phyloP scores from a whole-genome alignment of 805 yeast genomes.

The Candida multigemmis region DNA sequence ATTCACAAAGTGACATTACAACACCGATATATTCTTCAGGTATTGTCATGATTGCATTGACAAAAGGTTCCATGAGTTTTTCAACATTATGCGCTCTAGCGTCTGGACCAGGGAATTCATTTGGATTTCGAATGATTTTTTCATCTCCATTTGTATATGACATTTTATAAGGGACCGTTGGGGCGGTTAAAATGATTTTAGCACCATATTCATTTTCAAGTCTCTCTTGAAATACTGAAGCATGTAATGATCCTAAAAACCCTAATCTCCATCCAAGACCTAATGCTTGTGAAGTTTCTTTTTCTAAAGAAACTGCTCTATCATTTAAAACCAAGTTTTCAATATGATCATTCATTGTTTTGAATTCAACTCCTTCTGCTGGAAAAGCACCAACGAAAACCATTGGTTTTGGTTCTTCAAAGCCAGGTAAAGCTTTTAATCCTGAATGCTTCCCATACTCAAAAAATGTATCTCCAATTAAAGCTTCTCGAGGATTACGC shows the following conservation, averaged over 20 bases:
- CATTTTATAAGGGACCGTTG: constrained; percentile 88
- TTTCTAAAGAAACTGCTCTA: constrained; percentile 79
- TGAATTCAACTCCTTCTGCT: constrained; percentile 87
- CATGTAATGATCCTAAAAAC: constrained; percentile 88
- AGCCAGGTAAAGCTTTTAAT: constrained; percentile 82
- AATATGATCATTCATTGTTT: constrained; percentile 80
- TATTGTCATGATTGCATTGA: constrained; percentile 81
- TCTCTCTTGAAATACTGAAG: constrained; percentile 88
- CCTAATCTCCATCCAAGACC: constrained; percentile 99
- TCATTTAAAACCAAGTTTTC: constrained; percentile 85
- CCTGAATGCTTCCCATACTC: constrained; percentile 43
- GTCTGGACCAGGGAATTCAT: constrained; percentile 72
- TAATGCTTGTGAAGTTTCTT: constrained; percentile 87
- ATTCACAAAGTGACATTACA: constrained; percentile 80
- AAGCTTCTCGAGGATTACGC: constrained; percentile 78
- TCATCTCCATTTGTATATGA: constrained; percentile 58
- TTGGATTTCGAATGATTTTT: constrained; percentile 75
- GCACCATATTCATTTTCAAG: constrained; percentile 93
- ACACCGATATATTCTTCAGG: constrained; percentile 85
- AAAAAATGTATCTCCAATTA: constrained; percentile 85
- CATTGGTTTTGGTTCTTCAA: constrained; percentile 97
- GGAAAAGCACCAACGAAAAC: constrained; percentile 98
- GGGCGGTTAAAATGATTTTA: constrained; percentile 83
- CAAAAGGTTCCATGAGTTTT: constrained; percentile 71
- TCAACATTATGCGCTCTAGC: constrained; percentile 39